Conservation (phyloP, 2,329 filamentous ascomycete genomes). For the Rhinocladiella mackenziei region DNA sequence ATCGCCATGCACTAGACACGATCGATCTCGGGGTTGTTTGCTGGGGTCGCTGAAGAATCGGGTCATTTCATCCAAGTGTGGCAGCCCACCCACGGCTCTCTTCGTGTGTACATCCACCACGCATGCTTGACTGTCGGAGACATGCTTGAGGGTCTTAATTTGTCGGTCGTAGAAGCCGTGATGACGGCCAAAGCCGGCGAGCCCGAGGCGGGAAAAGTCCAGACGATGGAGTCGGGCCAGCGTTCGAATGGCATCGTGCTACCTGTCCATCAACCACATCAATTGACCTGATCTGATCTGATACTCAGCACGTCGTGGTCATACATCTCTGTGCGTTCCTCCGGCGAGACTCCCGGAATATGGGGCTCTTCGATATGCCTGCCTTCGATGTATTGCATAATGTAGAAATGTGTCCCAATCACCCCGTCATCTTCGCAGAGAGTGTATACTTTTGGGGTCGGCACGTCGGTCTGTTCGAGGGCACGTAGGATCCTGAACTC, state of each 20-base stretch:
- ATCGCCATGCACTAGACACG: conserved; percentile 83
- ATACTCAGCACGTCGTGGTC: conserved; percentile 27
- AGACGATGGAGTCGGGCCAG: conserved; percentile 82
- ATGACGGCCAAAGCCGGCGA: conserved; percentile 69
- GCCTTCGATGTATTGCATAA: conserved; percentile 94
- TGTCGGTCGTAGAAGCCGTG: conserved; percentile 81
- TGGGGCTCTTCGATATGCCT: conserved; percentile 87
- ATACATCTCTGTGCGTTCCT: conserved; percentile 68
- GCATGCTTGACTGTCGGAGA: conserved; percentile 72
- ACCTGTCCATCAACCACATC: no score
- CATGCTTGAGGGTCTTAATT: conserved; percentile 73
- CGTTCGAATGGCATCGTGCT: conserved; percentile 77
- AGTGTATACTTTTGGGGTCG: conserved; percentile 76
- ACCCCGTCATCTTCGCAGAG: conserved; percentile 78
- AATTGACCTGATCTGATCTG: conserved; percentile 3
- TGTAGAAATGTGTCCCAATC: conserved; percentile 89
- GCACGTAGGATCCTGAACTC: conserved; percentile 90
- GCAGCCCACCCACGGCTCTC: conserved; percentile 72
- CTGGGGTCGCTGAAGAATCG: conserved; percentile 67
- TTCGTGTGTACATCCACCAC: conserved; percentile 73
- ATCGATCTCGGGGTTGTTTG: conserved; percentile 71
- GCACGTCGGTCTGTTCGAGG: conserved; percentile 72
- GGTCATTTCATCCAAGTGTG: conserved; percentile 76
- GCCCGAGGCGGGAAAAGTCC: conserved; percentile 59
- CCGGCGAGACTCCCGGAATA: conserved; percentile 66